Conservation (phyloP, 176 grass and related monocot species). For the Typha latifolia region DNA sequence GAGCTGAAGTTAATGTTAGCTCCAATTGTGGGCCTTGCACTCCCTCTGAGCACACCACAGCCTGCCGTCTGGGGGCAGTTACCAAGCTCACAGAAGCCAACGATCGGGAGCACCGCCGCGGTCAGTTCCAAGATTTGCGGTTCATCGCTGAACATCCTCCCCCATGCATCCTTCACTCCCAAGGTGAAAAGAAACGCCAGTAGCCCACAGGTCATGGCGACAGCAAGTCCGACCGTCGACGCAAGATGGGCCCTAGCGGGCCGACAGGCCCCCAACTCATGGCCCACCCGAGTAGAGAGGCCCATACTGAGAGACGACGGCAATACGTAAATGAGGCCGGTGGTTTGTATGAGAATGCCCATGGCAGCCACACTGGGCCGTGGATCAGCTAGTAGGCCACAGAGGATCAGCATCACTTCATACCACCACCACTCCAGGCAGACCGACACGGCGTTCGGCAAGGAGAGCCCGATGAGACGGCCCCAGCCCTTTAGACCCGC, state of each 20-base stretch:
- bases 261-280: slow-evolving; percentile 8
- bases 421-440: slow-evolving; percentile 28
- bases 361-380: slow-evolving; percentile 11
- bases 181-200: slow-evolving; percentile 2
- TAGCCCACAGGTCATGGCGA: background rate
- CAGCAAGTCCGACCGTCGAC: background rate
- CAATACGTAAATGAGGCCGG: slow-evolving; percentile 14
- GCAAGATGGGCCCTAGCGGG: background rate
- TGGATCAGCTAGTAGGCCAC: slow-evolving; percentile 10
- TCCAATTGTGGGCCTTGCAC: background rate
- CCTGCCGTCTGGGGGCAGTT: slow-evolving; percentile 16
- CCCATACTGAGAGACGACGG: slow-evolving; percentile 14
- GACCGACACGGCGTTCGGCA: slow-evolving; percentile 3
- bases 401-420: slow-evolving; percentile 12
- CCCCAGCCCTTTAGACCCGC: background rate
- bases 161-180: background rate
- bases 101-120: slow-evolving; percentile 3
- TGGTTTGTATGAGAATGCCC: slow-evolving; percentile 17
- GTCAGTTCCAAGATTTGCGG: slow-evolving; percentile 1
- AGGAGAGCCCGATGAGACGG: slow-evolving; percentile 1
- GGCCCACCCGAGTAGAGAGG: slow-evolving; percentile 12
- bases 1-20: slow-evolving; percentile 14
- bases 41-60: slow-evolving; percentile 14
- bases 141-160: slow-evolving; percentile 12
- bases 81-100: slow-evolving; percentile 12